Evolutionary conservation across 1,284 basidiomycete species (phyloP).

Genomic region (Coriolopsis trogii): DNA sequence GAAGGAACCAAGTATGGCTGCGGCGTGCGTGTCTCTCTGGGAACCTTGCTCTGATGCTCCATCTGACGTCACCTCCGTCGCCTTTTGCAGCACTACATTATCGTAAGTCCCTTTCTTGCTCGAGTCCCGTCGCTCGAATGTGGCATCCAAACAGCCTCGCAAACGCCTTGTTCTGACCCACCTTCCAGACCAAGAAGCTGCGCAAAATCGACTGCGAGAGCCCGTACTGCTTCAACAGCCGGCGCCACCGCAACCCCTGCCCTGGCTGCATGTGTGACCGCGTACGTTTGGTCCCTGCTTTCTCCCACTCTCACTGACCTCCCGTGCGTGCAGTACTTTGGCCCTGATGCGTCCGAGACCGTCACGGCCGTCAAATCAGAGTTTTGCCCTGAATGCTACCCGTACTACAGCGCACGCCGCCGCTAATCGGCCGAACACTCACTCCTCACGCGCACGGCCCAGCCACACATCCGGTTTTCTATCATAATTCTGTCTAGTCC

Average conservation of each 20-base stretch:
- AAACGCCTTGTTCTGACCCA: background rate
- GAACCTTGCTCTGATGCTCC: constrained; percentile 15
- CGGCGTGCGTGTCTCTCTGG: constrained; percentile 49
- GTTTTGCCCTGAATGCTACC: constrained; percentile 66
- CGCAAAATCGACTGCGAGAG: constrained; percentile 64
- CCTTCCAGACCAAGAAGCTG: constrained; percentile 55
- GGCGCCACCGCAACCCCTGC: constrained; percentile 53
- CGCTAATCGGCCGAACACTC: constrained; percentile 8
- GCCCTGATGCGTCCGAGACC: constrained; percentile 66
- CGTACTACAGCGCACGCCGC: constrained; percentile 50
- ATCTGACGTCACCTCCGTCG: constrained; percentile 27
- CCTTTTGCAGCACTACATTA: constrained; percentile 51
- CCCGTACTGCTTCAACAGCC: constrained; percentile 61
- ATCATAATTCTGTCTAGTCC: background rate
- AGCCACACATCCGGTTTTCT: background rate
- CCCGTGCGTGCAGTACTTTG: constrained; percentile 53
- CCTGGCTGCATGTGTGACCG: constrained; percentile 59
- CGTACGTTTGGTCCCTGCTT: constrained; percentile 31
- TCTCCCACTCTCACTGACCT: constrained; percentile 1
- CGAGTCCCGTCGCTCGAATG: too few species aligned
- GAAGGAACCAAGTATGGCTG: constrained; percentile 78
- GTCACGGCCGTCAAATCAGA: constrained; percentile 52
- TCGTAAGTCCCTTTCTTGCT: constrained; percentile 39
- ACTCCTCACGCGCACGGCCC: background rate
- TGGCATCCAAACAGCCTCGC: too few species aligned